Percentiles rank a stretch among this genome's conserved stretches.
Conservation (phyloP, 768 basidiomycete genomes). For the Tulasnella sp. region DNA sequence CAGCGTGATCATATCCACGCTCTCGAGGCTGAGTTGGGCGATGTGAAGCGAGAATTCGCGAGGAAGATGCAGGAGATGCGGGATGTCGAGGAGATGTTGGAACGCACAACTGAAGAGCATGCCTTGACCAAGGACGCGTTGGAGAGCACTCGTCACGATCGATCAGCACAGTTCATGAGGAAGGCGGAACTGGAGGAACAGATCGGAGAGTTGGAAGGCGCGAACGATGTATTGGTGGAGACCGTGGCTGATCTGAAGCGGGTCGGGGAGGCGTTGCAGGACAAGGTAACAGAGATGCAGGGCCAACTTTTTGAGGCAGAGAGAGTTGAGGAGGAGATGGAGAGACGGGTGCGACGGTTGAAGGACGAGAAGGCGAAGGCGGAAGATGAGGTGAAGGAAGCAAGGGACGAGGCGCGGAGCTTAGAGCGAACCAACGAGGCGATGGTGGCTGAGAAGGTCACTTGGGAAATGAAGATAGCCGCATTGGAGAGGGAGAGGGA, state of each 20-base stretch:
- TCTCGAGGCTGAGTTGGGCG: not conserved
- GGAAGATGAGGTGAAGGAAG: not conserved
- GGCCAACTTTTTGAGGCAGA: conserved; percentile 64
- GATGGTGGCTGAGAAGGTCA: conserved; percentile 55
- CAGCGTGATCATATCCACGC: not conserved
- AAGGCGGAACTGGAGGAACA: conserved; percentile 4
- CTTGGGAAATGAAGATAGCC: conserved; percentile 30
- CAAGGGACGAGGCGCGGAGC: conserved; percentile 3
- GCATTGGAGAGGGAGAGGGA: conserved; percentile 24
- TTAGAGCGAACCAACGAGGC: conserved; percentile 37
- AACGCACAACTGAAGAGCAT: too few relatives aligned
- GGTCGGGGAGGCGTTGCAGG: conserved; percentile 21
- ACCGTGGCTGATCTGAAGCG: not conserved
- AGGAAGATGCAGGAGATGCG: not conserved
- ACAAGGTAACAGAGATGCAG: conserved; percentile 56
- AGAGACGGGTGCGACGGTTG: conserved; percentile 39
- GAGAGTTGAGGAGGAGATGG: conserved; percentile 53
- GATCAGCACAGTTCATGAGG: too few relatives aligned
- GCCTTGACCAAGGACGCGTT: too few relatives aligned
- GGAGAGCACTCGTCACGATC: too few relatives aligned
- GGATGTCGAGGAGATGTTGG: not conserved
- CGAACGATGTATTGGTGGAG: too few relatives aligned
- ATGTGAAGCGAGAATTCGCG: not conserved
- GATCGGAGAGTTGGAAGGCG: not conserved
- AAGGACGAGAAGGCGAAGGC: conserved; percentile 35